Base-by-base conservation (phyloP, 1,284 basidiomycete genomes). In the Blastosporella zonata region DNA sequence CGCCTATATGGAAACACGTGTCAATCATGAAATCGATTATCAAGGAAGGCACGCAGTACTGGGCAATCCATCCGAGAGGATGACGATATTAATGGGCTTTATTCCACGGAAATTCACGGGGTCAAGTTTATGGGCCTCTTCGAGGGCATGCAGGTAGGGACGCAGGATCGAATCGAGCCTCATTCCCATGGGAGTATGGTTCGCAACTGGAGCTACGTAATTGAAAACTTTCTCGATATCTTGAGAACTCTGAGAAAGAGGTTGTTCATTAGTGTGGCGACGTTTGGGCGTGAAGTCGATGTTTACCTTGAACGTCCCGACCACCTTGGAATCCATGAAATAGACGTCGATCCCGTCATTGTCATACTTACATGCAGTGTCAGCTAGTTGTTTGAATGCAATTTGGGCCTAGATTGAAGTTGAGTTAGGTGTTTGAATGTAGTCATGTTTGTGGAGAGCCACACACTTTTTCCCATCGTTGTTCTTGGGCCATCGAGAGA, bases 51-150 rank as follows among this genome's bases (percentile, higher is more conserved):
- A 20, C 17, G 28, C 39, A 22, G 52, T 54, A 81, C 81, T 76
- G 2, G 80, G 72, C 15, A 64, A 70, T 10, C 84, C 83, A 55
- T 86, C 83, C 0, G 83, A 85, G 42, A 86, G 70, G 20, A 85
- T 62, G 21, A 86, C 74, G 49, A 74, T 77, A 56, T 83, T 83
- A 23, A 82, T 61, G 0, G 80, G 81, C 57, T 81, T 84, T 4
- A 78, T 65, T 8, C 57, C 53, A 43, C 65, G 60, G 46, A 71
- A 43, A 0, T 63, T 59, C 2, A 50, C 51, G 2, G 42, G 28
- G 31, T 70, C 67, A 3, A 66, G 69, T 17, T 53, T 57, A 31
- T 68, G 62, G 0, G 71, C 70, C 2, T 48, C 37, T 49, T 82
- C 75, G 2, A 81, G 65, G 20, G 58, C 55, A 9, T 64, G 55